These are phyloP conservation scores for Dipodascus geniculatus DNA, from an alignment of 805 yeast genomes.

Conservation along the genomic window DNA sequence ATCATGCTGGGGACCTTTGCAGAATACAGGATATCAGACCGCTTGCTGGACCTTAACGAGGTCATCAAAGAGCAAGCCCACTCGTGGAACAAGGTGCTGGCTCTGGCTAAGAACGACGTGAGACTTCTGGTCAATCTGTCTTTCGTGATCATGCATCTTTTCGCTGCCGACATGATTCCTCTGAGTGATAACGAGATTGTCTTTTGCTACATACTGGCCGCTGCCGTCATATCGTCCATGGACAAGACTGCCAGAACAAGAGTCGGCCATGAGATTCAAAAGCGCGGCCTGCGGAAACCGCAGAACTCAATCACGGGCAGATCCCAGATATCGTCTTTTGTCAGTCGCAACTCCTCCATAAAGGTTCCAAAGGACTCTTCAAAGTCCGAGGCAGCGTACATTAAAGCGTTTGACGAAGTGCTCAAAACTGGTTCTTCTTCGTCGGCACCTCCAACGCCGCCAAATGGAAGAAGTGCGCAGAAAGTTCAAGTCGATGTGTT, in stretches of 20 bases:
- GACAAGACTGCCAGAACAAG: not conserved
- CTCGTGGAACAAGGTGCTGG: not conserved
- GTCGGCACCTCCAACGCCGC: not conserved
- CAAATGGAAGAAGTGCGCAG: not conserved
- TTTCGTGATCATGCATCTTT: not conserved
- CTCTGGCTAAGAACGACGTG: not conserved
- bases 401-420: not conserved
- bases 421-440: no score
- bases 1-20: not conserved
- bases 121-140: not conserved
- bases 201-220: not conserved
- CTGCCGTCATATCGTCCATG: not conserved
- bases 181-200: conserved; percentile 1
- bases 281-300: not conserved
- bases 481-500: not conserved
- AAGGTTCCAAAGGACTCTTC: not conserved
- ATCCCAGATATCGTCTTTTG: not conserved
- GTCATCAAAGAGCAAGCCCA: not conserved
- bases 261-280: conserved; percentile 1
- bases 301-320: not conserved
- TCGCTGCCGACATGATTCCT: not conserved
- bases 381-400: not conserved
- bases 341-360: not conserved
- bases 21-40: not conserved
- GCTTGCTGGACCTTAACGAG: not conserved